phyloP scores from a whole-genome alignment of 2,329 filamentous ascomycete species.

The Diaporthe sp. region DNA sequence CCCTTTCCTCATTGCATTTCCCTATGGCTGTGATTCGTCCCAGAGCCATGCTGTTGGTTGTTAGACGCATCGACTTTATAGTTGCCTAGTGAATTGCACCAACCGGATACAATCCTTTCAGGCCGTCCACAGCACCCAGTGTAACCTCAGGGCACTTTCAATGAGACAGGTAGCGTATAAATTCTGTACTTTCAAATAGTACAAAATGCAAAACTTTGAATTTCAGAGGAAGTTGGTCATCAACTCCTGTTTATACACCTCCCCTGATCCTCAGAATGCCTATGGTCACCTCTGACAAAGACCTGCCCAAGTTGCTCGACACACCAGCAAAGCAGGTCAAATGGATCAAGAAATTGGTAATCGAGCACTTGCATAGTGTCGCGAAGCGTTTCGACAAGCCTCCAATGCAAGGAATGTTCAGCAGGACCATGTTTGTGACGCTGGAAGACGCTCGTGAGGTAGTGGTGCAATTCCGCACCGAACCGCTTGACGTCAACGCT shows the following conservation, averaged over 20 bases:
- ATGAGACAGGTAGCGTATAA: not conserved
- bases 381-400: constrained; percentile 1
- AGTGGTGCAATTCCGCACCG: not conserved
- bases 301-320: constrained; percentile 3
- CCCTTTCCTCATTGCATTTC: not conserved
- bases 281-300: not conserved
- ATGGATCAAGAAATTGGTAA: not conserved
- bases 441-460: not conserved
- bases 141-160: not conserved
- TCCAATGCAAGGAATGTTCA: constrained; percentile 12
- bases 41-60: not conserved
- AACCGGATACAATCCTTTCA: not conserved
- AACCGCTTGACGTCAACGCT: not conserved
- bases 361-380: not conserved
- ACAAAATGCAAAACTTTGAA: not conserved
- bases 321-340: not conserved
- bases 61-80: not conserved
- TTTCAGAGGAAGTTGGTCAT: too few relatives aligned
- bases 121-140: not conserved
- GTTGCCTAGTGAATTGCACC: not conserved
- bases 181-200: not conserved
- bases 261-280: not conserved
- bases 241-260: too few relatives aligned
- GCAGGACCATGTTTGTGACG: not conserved
- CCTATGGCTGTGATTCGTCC: not conserved